Evolutionary conservation across 306 rosid genomes (phyloP), one percentile per base, ranked within the genome.

Genomic region (Cercis canadensis): DNA sequence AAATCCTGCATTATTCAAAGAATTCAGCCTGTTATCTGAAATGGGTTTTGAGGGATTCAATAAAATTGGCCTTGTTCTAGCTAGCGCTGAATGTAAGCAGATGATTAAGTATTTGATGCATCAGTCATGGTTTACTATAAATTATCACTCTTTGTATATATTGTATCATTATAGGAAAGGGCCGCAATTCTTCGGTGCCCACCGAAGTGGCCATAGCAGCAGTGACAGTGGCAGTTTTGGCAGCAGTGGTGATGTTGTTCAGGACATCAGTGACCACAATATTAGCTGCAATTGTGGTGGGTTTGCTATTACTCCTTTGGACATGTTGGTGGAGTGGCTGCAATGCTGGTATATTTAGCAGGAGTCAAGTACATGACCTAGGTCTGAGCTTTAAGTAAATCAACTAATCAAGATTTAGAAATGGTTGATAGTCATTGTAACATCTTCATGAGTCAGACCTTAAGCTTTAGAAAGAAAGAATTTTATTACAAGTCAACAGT

Each of bases 101-200:
- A 46, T 14, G 55, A 8, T 29, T 29, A 14, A 24, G 56, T 18
- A 43, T 63, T 63, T 13, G 17, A 49, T 49, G 24, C 43, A 21
- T 37, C 47, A 56, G 74, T 63, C 73, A 66, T 71, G 69, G 74
- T 73, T 74, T 44, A 51, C 75, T 71, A 62, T 77, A 75, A 78
- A 73, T 70, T 78, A 68, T 79, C 81, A 86, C 86, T 83, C 82
- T 88, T 77, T 85, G 78, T 80, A 80, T 84, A 76, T 83, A 87
- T 81, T 85, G 81, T 77, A 86, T 88, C 82, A 84, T 85, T 87
- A 73, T 90, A 93, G 98, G 97, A 84, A 83, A 75, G 65, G 81
- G 85, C 82, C 92, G 85, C 83, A 84, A 77, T 77, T 65, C 87
- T 84, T 84, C 93, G 84, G 76, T 90, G 83, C 75, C 88, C 74